Evolutionary conservation across 495 filamentous ascomycete genomes (phyloP), one percentile per base, ranked within the genome.

Genomic region (Pseudevernia furfuracea): DNA sequence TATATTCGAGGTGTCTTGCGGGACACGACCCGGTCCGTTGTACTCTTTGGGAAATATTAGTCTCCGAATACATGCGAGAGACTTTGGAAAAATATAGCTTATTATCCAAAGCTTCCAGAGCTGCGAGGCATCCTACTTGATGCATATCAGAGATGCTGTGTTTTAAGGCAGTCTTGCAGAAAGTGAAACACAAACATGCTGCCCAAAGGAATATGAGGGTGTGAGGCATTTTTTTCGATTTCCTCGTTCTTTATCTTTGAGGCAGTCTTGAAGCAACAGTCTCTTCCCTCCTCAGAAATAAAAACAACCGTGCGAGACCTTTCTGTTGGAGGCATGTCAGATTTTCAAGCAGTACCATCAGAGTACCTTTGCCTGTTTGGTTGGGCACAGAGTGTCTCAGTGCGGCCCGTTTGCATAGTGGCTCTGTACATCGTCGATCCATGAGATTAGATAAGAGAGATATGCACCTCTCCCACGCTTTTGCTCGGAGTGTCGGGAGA

Each of bases 351-450:
- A 17, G 49, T 53, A 32, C 10, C 28, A 3, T 28, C 25, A 32
- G 14, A 30, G 23, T 6, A 30, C 23, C 4, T 53, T 5, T n/a
- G 14, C 14, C 0, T 1, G 25, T 5, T 8, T 53, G 11, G 9
- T 17, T 32, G 49, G 25, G 17, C 15, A 44, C 15, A 39, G 3
- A 8, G 41, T 21, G 34, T 36, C 34, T 36, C 34, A 25, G n/a
- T 52, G 52, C 52, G 52, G 52, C 52, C 30, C 52, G 25, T 34
- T 21, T 34, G 28, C 30, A 55, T 53, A 53, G 10, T 53, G 49
- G 25, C 11, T 3, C 7, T 1, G 28, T 14, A 53, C 17, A 55
- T 55, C 52, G 52, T 34, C 52, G 52, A 55, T 55, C 28, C 15
- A 17, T 19, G 10, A 55, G 52, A 55, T 55, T 55, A 55, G 52